phyloP scores from a whole-genome alignment of 306 rosid genomes.

The Rosa lucieae region DNA sequence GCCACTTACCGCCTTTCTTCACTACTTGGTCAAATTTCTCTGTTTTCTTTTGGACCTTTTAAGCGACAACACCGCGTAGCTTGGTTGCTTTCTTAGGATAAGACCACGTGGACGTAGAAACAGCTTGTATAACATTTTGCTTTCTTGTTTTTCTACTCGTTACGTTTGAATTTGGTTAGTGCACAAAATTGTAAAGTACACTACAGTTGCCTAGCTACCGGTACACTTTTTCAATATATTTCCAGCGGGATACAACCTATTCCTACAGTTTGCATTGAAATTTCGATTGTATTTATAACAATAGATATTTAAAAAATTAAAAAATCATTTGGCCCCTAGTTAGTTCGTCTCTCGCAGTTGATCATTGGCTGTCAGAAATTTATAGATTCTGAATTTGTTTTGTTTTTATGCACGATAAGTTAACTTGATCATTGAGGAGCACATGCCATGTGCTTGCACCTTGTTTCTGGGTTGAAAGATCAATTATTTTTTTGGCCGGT shows the following conservation, averaged over 20 bases:
- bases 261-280: background rate
- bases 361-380: constrained; percentile 38
- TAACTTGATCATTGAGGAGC: constrained; percentile 21
- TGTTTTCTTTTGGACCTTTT: background rate
- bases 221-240: background rate
- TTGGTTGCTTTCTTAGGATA: background rate
- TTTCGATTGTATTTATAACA: background rate
- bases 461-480: background rate
- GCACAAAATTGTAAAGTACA: background rate
- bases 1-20: constrained; percentile 30
- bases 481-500: background rate
- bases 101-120: constrained; percentile 10
- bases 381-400: constrained; percentile 40
- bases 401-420: constrained; percentile 26
- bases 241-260: background rate
- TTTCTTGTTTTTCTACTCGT: background rate
- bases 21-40: background rate
- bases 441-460: constrained; percentile 13
- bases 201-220: background rate
- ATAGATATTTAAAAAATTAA: no score
- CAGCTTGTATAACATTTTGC: background rate
- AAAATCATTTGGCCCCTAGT: background rate
- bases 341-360: background rate
- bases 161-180: background rate
- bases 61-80: constrained; percentile 25